Evolutionary conservation across 2,329 filamentous ascomycete genomes (phyloP).

Genomic region (Fonsecaea erecta): DNA sequence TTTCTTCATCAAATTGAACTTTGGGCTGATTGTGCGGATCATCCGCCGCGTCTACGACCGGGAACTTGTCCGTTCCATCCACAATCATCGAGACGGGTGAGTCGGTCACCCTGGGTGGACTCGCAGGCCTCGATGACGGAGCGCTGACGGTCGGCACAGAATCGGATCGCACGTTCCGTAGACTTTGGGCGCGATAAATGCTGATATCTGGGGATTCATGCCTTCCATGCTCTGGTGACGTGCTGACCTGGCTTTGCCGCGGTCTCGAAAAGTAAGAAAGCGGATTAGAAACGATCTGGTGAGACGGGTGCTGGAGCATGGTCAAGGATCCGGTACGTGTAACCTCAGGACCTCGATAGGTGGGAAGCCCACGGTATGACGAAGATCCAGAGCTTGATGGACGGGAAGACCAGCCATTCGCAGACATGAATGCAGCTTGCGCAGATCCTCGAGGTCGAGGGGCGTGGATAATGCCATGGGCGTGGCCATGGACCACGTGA

Average conservation of each 20-base stretch:
- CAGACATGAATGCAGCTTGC: conserved; percentile 31
- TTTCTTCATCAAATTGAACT: conserved; percentile 23
- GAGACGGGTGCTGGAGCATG: conserved; percentile 35
- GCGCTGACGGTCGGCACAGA: conserved; percentile 27
- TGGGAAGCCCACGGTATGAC: conserved; percentile 34
- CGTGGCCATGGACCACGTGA: conserved; percentile 11
- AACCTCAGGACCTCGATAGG: conserved; percentile 36
- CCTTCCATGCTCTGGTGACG: conserved; percentile 28
- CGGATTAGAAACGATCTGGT: conserved; percentile 36
- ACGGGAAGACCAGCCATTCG: conserved; percentile 29
- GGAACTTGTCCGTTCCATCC: conserved; percentile 25
- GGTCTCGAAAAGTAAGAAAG: conserved; percentile 38
- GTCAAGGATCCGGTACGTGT: conserved; percentile 36
- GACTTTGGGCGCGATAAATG: conserved; percentile 18
- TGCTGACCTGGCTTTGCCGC: conserved; percentile 33
- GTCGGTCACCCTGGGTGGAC: conserved; percentile 32
- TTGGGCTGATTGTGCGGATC: conserved; percentile 35
- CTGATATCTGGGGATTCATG: conserved; percentile 22
- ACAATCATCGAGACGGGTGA: conserved; percentile 36
- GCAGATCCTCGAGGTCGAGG: conserved; percentile 31
- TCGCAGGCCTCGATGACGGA: conserved; percentile 25
- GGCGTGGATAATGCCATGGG: conserved; percentile 30
- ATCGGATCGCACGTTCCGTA: conserved; percentile 20
- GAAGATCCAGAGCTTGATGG: conserved; percentile 36
- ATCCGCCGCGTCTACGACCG: conserved; percentile 26